These are phyloP conservation scores for Rhododendron simsii DNA, from an alignment of 148 eudicot genomes.

Conservation along the genomic window DNA sequence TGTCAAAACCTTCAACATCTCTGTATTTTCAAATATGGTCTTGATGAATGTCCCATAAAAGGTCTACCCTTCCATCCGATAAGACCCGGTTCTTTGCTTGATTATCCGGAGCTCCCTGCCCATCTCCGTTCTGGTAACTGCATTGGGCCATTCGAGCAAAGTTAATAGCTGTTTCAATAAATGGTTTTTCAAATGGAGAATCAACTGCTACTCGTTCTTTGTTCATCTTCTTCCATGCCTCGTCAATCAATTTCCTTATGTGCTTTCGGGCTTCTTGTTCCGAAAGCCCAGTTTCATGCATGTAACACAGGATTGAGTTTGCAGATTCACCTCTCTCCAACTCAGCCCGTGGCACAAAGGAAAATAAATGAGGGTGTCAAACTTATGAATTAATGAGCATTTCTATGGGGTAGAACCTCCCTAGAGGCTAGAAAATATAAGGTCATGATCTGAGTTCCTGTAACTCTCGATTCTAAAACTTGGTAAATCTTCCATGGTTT, in stretches of 20 bases:
- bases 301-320: slow-evolving; percentile 27
- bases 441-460: no score
- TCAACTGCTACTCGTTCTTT: neutral
- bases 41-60: no score
- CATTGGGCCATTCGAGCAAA: slow-evolving; percentile 27
- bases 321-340: slow-evolving; percentile 26
- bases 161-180: slow-evolving; percentile 19
- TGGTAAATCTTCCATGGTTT: no score
- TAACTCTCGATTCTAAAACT: no score
- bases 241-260: slow-evolving; percentile 19
- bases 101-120: slow-evolving; percentile 22
- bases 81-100: slow-evolving; percentile 11
- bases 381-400: no score
- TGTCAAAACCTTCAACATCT: no score
- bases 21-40: no score
- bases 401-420: no score
- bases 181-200: slow-evolving; percentile 12
- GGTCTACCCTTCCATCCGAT: no score
- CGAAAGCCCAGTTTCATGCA: slow-evolving; percentile 16
- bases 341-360: neutral
- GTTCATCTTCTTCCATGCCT: slow-evolving; percentile 31
- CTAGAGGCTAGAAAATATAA: no score
- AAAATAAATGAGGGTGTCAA: no score
- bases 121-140: slow-evolving; percentile 34
- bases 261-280: slow-evolving; percentile 21